Evolutionary conservation across 2,329 filamentous ascomycete species (phyloP).

Genomic region (Pseudogymnoascus sp.): DNA sequence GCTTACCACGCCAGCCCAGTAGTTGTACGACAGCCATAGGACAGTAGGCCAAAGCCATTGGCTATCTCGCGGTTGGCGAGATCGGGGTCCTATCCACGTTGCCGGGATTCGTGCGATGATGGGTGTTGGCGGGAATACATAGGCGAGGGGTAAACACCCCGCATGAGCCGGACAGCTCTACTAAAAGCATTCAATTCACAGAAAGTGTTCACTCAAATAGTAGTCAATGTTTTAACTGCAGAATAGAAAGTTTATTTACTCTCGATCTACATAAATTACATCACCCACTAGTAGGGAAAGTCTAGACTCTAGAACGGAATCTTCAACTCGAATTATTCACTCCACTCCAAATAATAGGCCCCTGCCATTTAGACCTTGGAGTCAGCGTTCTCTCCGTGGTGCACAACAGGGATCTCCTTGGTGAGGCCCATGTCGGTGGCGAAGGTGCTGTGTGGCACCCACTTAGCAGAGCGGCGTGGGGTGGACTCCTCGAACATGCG

Average conservation of each 20-base stretch:
- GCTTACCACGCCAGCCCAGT: too few relatives aligned
- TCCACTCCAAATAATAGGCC: not conserved
- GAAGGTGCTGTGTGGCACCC: conserved; percentile 25
- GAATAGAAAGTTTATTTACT: not conserved
- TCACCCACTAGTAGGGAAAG: not conserved
- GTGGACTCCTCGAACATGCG: conserved; percentile 45
- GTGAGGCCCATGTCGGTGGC: conserved; percentile 20
- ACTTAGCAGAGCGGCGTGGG: conserved; percentile 29
- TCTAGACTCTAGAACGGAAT: not conserved
- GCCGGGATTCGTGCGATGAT: too few relatives aligned
- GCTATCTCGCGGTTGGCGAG: too few relatives aligned
- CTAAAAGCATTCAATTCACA: not conserved
- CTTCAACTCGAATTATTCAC: not conserved
- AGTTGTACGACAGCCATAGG: too few relatives aligned
- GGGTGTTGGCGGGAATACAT: too few relatives aligned
- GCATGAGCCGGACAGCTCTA: not conserved
- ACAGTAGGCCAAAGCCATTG: too few relatives aligned
- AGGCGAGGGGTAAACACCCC: too few relatives aligned
- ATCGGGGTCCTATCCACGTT: too few relatives aligned
- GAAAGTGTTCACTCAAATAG: not conserved
- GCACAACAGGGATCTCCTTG: not conserved
- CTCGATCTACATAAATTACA: not conserved
- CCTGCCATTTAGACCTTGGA: not conserved
- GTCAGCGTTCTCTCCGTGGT: not conserved
- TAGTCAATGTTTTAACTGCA: not conserved